Conservation (phyloP, 768 basidiomycete species). For the Favolaschia claudopus region DNA sequence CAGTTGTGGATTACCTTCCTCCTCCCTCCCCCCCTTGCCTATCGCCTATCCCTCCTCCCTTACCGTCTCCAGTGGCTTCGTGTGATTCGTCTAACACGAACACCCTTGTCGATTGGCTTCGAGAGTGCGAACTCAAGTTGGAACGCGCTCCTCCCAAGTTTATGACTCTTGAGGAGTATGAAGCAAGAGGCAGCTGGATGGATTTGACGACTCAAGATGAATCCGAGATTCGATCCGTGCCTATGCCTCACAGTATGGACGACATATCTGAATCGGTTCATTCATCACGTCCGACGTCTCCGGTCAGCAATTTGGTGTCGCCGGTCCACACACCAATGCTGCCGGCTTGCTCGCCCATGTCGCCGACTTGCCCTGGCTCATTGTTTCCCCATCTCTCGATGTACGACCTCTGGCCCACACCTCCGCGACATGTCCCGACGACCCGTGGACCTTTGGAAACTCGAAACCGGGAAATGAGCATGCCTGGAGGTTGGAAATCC, state of each 20-base stretch:
- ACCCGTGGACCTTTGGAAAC: conserved; percentile 4
- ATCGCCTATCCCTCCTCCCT: conserved; percentile 24
- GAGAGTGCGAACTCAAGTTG: conserved; percentile 32
- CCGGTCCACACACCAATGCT: too few relatives aligned
- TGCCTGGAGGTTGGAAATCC: conserved; percentile 52
- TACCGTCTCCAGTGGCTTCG: conserved; percentile 18
- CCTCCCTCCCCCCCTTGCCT: conserved; percentile 32
- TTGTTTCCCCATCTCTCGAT: conserved; percentile 25
- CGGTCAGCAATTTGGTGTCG: conserved; percentile 28
- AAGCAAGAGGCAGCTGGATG: conserved; percentile 58
- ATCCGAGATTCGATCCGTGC: conserved; percentile 19
- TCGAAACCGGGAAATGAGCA: conserved; percentile 40
- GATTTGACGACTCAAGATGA: conserved; percentile 24
- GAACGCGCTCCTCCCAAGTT: conserved; percentile 35
- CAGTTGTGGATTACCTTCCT: too few relatives aligned
- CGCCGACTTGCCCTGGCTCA: conserved; percentile 20
- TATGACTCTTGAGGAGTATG: conserved; percentile 57
- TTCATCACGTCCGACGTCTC: conserved; percentile 35
- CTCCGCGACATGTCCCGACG: conserved; percentile 9
- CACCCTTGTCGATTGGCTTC: conserved; percentile 51
- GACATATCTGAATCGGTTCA: conserved; percentile 27
- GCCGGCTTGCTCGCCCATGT: conserved; percentile 20
- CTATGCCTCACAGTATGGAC: conserved; percentile 3
- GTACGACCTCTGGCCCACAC: conserved; percentile 24
- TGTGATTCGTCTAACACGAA: conserved; percentile 42